Percentiles rank a stretch among this genome's conserved stretches.
phyloP scores from a whole-genome alignment of 2,329 filamentous ascomycete species.

The Penicillium sp. region DNA sequence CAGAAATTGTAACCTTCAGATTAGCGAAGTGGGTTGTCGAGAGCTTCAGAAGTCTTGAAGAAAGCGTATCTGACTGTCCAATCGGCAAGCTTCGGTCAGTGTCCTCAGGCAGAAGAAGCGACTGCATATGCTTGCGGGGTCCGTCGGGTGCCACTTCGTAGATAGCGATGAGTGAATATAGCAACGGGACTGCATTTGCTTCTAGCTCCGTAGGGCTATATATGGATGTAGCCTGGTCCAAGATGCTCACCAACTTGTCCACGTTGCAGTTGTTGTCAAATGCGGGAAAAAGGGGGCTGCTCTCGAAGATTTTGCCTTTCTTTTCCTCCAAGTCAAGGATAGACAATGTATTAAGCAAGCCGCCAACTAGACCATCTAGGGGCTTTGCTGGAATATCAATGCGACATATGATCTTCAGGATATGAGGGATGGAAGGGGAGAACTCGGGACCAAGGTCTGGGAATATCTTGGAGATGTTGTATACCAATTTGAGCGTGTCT shows the following conservation, averaged over 20 bases:
- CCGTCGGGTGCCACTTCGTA: constrained; percentile 64
- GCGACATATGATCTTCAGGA: constrained; percentile 66
- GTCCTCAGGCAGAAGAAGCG: constrained; percentile 69
- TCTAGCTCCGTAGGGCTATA: constrained; percentile 73
- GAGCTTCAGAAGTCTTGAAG: constrained; percentile 73
- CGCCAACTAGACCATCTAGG: constrained; percentile 67
- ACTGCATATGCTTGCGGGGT: constrained; percentile 62
- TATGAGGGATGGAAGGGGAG: constrained; percentile 62
- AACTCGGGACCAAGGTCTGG: constrained; percentile 62
- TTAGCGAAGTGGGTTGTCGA: constrained; percentile 73
- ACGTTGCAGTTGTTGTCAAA: constrained; percentile 58
- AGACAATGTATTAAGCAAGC: constrained; percentile 75
- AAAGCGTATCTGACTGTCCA: constrained; percentile 69
- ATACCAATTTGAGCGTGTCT: constrained; percentile 83
- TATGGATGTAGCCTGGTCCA: constrained; percentile 62
- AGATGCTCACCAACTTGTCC: constrained; percentile 65
- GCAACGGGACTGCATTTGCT: constrained; percentile 63
- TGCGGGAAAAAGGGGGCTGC: constrained; percentile 63
- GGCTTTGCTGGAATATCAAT: constrained; percentile 62
- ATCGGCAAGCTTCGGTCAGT: constrained; percentile 74
- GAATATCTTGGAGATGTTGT: constrained; percentile 79
- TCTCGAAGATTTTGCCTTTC: constrained; percentile 44
- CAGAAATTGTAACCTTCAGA: constrained; percentile 70
- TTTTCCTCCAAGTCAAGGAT: constrained; percentile 68
- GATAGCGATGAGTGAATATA: constrained; percentile 71